phyloP scores from a whole-genome alignment of 495 filamentous ascomycete genomes.

The Daldinia decipiens region DNA sequence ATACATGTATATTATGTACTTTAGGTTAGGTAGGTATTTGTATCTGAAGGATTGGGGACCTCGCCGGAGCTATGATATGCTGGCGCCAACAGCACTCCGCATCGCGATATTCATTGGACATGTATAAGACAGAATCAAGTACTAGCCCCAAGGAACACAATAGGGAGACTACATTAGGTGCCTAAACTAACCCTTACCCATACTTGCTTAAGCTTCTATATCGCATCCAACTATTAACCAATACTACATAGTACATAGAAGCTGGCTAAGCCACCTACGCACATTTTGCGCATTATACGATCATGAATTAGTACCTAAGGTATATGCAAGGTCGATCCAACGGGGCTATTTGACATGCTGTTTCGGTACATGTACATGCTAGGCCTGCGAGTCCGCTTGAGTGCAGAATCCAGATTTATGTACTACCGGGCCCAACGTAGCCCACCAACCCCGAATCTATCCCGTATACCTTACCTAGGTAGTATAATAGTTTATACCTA shows the following conservation, averaged over 20 bases:
- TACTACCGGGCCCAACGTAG: neutral
- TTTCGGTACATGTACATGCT: neutral
- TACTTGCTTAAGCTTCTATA: slow-evolving; percentile 1
- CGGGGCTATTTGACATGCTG: neutral
- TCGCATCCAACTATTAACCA: neutral
- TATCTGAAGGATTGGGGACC: slow-evolving; percentile 1
- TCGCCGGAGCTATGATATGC: slow-evolving; percentile 1
- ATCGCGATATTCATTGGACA: slow-evolving; percentile 2
- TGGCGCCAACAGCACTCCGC: slow-evolving; percentile 3
- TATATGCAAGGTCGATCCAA: neutral
- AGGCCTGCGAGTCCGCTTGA: neutral
- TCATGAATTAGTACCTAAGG: neutral
- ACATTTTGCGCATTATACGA: neutral
- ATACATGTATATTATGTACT: neutral
- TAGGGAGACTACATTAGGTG: no score
- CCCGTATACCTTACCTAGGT: no score
- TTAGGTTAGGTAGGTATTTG: no score
- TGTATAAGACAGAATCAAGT: neutral
- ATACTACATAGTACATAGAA: no score
- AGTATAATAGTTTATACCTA: neutral
- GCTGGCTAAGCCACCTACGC: neutral
- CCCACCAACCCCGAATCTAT: neutral
- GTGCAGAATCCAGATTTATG: neutral
- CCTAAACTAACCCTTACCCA: slow-evolving; percentile 14
- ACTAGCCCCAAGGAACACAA: neutral